Conservation (phyloP, 1,284 basidiomycete species). For the Bondarzewia mesenterica region DNA sequence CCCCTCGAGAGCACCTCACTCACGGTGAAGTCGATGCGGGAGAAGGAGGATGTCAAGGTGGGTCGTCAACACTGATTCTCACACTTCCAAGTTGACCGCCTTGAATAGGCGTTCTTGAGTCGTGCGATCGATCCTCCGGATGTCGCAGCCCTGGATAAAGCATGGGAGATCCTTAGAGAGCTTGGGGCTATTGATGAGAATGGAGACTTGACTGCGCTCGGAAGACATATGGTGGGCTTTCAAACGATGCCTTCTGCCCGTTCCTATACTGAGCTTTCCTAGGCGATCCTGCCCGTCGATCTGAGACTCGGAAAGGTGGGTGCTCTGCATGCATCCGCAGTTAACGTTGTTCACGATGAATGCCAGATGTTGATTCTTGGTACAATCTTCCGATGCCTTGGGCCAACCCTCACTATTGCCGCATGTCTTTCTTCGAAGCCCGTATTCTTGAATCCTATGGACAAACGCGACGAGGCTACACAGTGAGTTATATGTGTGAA, state of each 20-base stretch:
- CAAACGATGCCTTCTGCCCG: constrained; percentile 1
- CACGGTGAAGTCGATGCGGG: constrained; percentile 77
- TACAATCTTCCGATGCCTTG: constrained; percentile 74
- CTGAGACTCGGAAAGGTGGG: constrained; percentile 79
- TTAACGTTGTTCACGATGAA: neutral
- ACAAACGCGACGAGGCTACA: constrained; percentile 75
- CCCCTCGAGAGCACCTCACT: constrained; percentile 82
- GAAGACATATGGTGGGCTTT: constrained; percentile 62
- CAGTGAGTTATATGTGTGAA: constrained; percentile 33
- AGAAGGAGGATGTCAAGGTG: constrained; percentile 75
- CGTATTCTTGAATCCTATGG: constrained; percentile 75
- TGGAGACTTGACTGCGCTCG: constrained; percentile 73
- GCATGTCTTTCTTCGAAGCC: constrained; percentile 86
- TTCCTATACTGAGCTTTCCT: constrained; percentile 3
- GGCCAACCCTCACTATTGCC: constrained; percentile 71
- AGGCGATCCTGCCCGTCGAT: constrained; percentile 84
- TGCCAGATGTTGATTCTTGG: constrained; percentile 78
- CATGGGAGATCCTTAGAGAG: constrained; percentile 69
- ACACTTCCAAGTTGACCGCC: neutral
- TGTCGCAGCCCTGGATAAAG: constrained; percentile 69
- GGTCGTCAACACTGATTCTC: constrained; percentile 1
- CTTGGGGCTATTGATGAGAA: constrained; percentile 70
- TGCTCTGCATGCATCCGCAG: neutral
- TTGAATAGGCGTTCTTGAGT: constrained; percentile 40
- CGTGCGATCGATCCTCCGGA: constrained; percentile 84